These are phyloP conservation scores for Ascochyta lentis DNA, from an alignment of 2,329 filamentous ascomycete genomes.

Conservation along the genomic window DNA sequence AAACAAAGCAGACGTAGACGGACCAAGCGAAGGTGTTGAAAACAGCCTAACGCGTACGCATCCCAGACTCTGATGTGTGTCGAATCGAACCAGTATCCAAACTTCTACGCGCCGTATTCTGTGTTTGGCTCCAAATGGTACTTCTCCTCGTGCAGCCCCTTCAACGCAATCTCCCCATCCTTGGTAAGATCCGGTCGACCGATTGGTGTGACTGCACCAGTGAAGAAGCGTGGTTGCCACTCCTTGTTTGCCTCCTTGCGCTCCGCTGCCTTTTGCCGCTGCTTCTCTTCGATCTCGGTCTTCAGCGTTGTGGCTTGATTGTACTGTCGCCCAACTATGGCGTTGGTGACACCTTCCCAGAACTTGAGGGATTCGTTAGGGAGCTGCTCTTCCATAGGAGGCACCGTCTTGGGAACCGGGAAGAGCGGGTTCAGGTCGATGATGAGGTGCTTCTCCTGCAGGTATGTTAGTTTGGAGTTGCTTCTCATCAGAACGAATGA, in stretches of 20 bases:
- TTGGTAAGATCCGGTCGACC: conserved; percentile 69
- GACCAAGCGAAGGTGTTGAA: conserved; percentile 14
- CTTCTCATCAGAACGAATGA: conserved; percentile 1
- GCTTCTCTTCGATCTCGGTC: conserved; percentile 87
- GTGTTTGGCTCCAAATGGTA: conserved; percentile 57
- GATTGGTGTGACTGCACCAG: conserved; percentile 62
- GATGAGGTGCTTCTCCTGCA: conserved; percentile 68
- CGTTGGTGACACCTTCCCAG: conserved; percentile 86
- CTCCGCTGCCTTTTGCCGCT: conserved; percentile 83
- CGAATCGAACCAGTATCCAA: background rate
- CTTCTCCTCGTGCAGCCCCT: conserved; percentile 61
- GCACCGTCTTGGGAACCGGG: conserved; percentile 79
- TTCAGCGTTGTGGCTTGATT: conserved; percentile 84
- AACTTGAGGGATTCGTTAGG: conserved; percentile 88
- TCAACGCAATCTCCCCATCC: conserved; percentile 65
- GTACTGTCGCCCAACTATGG: conserved; percentile 84
- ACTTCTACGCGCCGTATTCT: conserved; percentile 48
- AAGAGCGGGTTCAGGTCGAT: conserved; percentile 87
- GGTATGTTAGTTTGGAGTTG: conserved; percentile 14
- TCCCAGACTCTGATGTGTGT: conserved; percentile 5
- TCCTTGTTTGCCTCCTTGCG: conserved; percentile 71
- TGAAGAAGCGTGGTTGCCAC: conserved; percentile 92
- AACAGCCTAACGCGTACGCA: conserved; percentile 2
- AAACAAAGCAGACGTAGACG: conserved; percentile 1
- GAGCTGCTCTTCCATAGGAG: conserved; percentile 78